phyloP scores from a whole-genome alignment of 1,284 basidiomycete genomes.

The Leccinum ponderosum region DNA sequence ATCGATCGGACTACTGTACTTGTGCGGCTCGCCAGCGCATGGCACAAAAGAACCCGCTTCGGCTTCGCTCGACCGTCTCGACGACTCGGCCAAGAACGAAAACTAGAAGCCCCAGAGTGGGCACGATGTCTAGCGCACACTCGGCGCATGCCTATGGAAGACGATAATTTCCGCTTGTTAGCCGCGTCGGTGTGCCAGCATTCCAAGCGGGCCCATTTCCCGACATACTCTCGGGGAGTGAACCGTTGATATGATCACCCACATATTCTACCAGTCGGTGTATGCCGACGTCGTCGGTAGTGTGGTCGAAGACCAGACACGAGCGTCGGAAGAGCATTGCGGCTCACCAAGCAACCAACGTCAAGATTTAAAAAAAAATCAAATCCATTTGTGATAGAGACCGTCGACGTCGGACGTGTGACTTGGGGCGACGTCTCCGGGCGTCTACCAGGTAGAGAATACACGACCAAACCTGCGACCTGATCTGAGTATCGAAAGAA shows the following conservation, averaged over 20 bases:
- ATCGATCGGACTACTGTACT: not conserved
- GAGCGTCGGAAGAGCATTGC: not conserved
- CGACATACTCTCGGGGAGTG: not conserved
- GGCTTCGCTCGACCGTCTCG: constrained; percentile 1
- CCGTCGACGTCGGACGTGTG: not conserved
- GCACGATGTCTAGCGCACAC: not conserved
- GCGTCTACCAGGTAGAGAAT: not conserved
- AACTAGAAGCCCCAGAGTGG: not conserved
- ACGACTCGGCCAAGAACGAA: not conserved
- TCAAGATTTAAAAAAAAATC: not conserved
- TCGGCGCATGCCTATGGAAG: not conserved
- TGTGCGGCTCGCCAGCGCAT: constrained; percentile 5
- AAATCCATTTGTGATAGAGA: not conserved
- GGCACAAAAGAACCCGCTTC: not conserved
- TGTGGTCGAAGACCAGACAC: constrained; percentile 1
- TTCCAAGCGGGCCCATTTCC: constrained; percentile 4
- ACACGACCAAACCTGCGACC: not conserved
- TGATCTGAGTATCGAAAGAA: not conserved
- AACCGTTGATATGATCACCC: constrained; percentile 4
- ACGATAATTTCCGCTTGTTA: constrained; percentile 13
- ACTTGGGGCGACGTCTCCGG: not conserved
- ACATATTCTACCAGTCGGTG: not conserved
- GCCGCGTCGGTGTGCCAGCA: not conserved
- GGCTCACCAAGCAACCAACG: not conserved
- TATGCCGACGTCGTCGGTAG: not conserved